Base-by-base conservation (phyloP, 75 land plant genomes). In the Larix kaempferi region DNA sequence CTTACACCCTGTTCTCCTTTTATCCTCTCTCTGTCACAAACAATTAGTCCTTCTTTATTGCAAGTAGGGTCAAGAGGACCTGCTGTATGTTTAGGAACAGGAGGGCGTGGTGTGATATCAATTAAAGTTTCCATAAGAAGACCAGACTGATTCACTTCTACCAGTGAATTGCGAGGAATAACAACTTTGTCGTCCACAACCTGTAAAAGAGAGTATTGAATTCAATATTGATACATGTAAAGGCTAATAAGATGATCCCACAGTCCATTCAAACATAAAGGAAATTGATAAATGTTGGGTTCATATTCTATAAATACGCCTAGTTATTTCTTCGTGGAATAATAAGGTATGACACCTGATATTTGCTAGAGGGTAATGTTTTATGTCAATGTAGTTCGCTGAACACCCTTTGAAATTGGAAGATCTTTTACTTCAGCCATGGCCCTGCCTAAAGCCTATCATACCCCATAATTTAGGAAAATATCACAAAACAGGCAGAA, bases 101-200 rank as follows among this genome's bases (percentile, higher is more conserved):
- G 99, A 79, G 84, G 71, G 41, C 77, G 77, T 39, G 99, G 99
- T 27, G 93, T 94, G 56, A 96, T 92, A 74, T 96, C 99, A 80
- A 97, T 94, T 54, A 97, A 17, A 39, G 99, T 94, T 80, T 97
- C 99, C 84, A 94, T 95, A 29, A 95, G 88, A 56, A 97, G 92
- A 58, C 99, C 99, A 39, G 98, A 94, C 79, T 97, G 99, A 66
- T 97, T 97, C 58, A 97, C 99, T 74, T 97, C 99, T 56, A 97
- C 84, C 54, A 94, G 56, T 74, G 99, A 90, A 78, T 97, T 97
- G 57, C 88, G 83, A 58, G 99, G 99, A 63, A 97, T 92, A 37
- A 95, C 84, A 35, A 89, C 78, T 44, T 89, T 93, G 12, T 94
- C 89, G 67, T 97, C 98, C 61, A 85, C 87, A 74, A 97, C 86